A percentile compares a stretch with the other conserved stretches of the same genome.
Conservation (phyloP, 192 early-diverging fungal species). For the Rhizoclosmatium globosum region DNA sequence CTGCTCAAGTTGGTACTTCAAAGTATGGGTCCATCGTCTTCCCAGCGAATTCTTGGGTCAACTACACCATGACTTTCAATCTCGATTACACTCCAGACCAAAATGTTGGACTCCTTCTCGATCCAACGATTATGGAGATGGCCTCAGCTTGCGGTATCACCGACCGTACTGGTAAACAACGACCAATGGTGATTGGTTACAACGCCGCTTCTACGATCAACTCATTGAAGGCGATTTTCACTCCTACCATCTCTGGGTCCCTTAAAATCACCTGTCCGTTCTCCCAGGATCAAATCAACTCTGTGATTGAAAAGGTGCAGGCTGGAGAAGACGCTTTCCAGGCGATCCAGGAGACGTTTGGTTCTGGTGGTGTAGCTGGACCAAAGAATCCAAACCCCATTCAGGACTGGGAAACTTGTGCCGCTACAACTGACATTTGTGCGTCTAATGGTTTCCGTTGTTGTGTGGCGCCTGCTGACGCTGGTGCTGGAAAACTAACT, state of each 20-base stretch:
- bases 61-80: constrained; percentile 40
- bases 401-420: background rate
- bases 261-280: constrained; percentile 28
- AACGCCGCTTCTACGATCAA: constrained; percentile 17
- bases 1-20: constrained; percentile 30
- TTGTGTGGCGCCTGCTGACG: too few relatives aligned
- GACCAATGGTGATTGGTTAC: constrained; percentile 15
- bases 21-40: constrained; percentile 20
- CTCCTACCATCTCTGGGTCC: constrained; percentile 7
- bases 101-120: constrained; percentile 24
- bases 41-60: constrained; percentile 14
- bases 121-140: constrained; percentile 30
- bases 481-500: too few relatives aligned
- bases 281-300: constrained; percentile 8
- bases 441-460: too few relatives aligned
- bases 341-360: constrained; percentile 1
- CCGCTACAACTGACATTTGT: too few relatives aligned
- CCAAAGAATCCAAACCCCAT: background rate
- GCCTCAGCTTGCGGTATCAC: constrained; percentile 24
- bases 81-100: constrained; percentile 35
- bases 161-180: background rate
- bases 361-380: background rate
- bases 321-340: background rate
- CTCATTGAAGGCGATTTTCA: constrained; percentile 16
- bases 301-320: constrained; percentile 24